These are phyloP conservation scores for Juglanconis juglandina DNA, from an alignment of 2,329 filamentous ascomycete genomes.

Conservation along the genomic window DNA sequence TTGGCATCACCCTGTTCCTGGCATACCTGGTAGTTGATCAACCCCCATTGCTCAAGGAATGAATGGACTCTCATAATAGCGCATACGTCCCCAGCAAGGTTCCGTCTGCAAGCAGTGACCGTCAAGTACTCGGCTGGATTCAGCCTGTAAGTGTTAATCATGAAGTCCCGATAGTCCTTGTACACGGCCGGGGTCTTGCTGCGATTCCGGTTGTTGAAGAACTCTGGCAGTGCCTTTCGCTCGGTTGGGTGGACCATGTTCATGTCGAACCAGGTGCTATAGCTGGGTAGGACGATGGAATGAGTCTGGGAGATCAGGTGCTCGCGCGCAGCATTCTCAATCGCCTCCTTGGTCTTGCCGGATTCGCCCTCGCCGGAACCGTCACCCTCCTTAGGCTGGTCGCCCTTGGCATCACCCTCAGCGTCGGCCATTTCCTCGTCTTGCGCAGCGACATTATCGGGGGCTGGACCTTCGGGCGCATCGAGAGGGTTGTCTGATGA, in stretches of 20 bases:
- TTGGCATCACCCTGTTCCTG: neutral
- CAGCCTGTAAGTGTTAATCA: slow-evolving; percentile 98
- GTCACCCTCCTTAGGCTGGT: slow-evolving; percentile 41
- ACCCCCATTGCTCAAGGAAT: slow-evolving; percentile 96
- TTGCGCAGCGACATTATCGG: slow-evolving; percentile 59
- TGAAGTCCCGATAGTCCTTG: slow-evolving; percentile 98
- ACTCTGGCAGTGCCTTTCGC: slow-evolving; percentile 91
- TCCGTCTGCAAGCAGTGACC: slow-evolving; percentile 91
- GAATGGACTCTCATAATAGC: slow-evolving; percentile 98
- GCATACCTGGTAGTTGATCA: slow-evolving; percentile 95
- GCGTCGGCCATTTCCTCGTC: slow-evolving; percentile 78
- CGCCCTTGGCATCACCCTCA: slow-evolving; percentile 40
- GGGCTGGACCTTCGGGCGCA: slow-evolving; percentile 61
- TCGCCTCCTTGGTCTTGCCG: slow-evolving; percentile 70
- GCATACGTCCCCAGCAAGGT: slow-evolving; percentile 94
- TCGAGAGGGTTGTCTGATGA: slow-evolving; percentile 64
- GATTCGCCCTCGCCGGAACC: slow-evolving; percentile 42
- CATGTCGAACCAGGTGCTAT: slow-evolving; percentile 99
- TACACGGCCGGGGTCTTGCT: slow-evolving; percentile 97
- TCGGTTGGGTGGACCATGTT: slow-evolving; percentile 85
- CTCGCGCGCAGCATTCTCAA: slow-evolving; percentile 83
- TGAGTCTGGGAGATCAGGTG: slow-evolving; percentile 93
- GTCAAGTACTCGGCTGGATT: slow-evolving; percentile 96
- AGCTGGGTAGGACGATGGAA: slow-evolving; percentile 93
- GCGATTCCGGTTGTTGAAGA: slow-evolving; percentile 96